Evolutionary conservation across 305 asterid species (phyloP).

Genomic region (Rubia tinctorum): DNA sequence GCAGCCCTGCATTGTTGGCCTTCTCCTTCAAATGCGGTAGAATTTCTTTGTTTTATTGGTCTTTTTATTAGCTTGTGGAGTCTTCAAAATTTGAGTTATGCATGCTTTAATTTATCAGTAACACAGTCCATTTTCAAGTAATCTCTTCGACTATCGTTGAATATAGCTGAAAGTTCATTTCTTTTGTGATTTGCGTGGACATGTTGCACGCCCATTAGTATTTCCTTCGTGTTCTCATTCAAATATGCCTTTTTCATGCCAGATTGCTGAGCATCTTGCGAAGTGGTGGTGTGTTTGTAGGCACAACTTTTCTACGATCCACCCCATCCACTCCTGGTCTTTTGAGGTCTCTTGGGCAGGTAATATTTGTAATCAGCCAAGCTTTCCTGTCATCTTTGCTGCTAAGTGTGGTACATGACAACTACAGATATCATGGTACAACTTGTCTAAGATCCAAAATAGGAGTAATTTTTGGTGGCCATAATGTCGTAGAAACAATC

Average conservation of each 20-base stretch:
- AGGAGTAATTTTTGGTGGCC: background rate
- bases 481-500: background rate
- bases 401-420: background rate
- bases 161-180: background rate
- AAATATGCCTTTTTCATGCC: constrained; percentile 11
- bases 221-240: background rate
- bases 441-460: background rate
- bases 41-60: constrained; percentile 8
- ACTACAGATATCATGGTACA: background rate
- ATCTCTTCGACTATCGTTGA: background rate
- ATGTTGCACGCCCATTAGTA: background rate
- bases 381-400: constrained; percentile 4
- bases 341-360: constrained; percentile 69
- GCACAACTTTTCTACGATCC: constrained; percentile 77
- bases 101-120: background rate
- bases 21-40: constrained; percentile 90
- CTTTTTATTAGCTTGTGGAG: background rate
- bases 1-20: constrained; percentile 99
- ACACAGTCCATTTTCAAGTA: background rate
- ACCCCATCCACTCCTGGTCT: constrained; percentile 65
- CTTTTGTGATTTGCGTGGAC: background rate
- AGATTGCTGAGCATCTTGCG: constrained; percentile 89
- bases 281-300: constrained; percentile 92
- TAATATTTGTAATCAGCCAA: constrained; percentile 13
- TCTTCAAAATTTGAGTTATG: background rate